These are phyloP conservation scores for Chrysopogon serrulatus DNA, from an alignment of 176 grass and related monocot species.

Conservation along the genomic window DNA sequence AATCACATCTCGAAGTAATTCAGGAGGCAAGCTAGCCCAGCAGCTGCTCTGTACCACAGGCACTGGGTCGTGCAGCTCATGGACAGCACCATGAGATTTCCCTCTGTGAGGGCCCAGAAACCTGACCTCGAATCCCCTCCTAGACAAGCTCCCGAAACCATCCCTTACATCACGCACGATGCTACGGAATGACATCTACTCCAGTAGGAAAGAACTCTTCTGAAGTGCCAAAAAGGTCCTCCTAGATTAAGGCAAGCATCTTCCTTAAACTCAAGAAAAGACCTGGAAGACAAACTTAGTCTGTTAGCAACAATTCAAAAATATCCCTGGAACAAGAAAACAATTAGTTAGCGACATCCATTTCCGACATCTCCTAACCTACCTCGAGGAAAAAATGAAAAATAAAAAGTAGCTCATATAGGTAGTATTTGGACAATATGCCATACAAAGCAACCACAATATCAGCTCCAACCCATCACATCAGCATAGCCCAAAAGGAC, in stretches of 20 bases:
- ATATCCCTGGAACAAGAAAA: neutral
- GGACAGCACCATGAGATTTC: conserved; percentile 64
- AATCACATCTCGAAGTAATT: conserved; percentile 69
- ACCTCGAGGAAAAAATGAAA: neutral
- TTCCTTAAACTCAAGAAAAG: neutral
- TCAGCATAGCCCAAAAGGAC: neutral
- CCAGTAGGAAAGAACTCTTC: neutral
- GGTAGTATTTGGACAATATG: neutral
- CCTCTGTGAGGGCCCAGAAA: conserved; percentile 38
- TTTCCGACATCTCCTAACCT: neutral
- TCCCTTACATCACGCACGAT: conserved; percentile 56
- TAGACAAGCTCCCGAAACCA: conserved; percentile 61
- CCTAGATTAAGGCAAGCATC: neutral
- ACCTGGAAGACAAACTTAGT: conserved; percentile 23
- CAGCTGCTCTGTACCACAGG: conserved; percentile 46
- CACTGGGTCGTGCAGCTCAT: conserved; percentile 53
- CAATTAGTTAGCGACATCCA: neutral
- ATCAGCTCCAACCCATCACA: neutral
- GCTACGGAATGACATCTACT: conserved; percentile 67
- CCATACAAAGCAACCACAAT: neutral
- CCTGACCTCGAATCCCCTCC: conserved; percentile 48
- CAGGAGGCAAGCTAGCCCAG: conserved; percentile 65
- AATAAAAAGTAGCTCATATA: neutral
- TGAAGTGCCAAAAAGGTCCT: neutral
- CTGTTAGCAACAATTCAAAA: neutral